Percentiles rank a stretch among this genome's conserved stretches.
Conservation (phyloP, 495 filamentous ascomycete genomes). For the Talaromyces adpressus region DNA sequence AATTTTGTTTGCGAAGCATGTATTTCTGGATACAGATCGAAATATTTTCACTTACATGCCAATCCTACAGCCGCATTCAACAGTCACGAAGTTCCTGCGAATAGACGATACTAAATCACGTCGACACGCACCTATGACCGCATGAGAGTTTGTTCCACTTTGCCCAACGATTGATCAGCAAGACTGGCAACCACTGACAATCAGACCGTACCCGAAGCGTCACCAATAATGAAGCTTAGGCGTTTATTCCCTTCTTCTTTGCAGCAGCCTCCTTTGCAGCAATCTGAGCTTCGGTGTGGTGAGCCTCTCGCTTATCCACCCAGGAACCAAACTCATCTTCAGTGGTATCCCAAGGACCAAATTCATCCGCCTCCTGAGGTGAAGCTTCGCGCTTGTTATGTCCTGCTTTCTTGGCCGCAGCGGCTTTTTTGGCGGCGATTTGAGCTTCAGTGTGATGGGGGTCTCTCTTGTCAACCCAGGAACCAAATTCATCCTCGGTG, state of each 20-base stretch:
- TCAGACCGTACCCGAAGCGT: neutral
- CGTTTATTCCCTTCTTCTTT: neutral
- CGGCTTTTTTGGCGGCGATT: constrained; percentile 4
- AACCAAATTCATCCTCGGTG: neutral
- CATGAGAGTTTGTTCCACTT: too few relatives aligned
- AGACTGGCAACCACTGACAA: too few relatives aligned
- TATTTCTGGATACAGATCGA: too few relatives aligned
- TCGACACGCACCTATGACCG: neutral
- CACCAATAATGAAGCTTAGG: neutral
- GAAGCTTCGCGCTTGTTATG: neutral
- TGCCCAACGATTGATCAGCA: neutral
- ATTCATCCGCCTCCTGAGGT: neutral
- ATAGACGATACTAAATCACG: too few relatives aligned
- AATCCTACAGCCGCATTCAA: neutral
- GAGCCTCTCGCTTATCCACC: constrained; percentile 1
- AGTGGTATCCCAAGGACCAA: constrained; percentile 1
- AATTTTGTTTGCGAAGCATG: too few relatives aligned
- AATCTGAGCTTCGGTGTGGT: constrained; percentile 4
- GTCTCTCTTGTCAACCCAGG: neutral
- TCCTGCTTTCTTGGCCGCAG: neutral
- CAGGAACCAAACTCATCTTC: constrained; percentile 6
- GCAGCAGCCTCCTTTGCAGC: constrained; percentile 5
- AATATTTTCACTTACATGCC: too few relatives aligned
- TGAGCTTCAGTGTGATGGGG: constrained; percentile 5
- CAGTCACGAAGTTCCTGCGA: too few relatives aligned